Conservation (phyloP, 192 early-diverging fungal species). For the Backusella macrospora region DNA sequence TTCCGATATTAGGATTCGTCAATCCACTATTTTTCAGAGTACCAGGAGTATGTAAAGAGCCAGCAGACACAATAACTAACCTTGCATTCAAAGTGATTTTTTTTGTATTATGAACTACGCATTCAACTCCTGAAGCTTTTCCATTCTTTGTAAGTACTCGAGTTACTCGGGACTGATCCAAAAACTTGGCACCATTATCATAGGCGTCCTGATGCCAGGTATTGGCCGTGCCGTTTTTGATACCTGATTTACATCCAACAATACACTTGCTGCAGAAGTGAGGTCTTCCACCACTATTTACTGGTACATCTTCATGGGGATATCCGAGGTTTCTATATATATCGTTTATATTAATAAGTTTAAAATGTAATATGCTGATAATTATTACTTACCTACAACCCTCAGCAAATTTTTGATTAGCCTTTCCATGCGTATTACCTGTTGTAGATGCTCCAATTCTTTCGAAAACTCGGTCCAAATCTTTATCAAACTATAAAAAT, state of each 20-base stretch:
- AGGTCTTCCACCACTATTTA: slow-evolving; percentile 58
- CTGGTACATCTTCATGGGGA: slow-evolving; percentile 56
- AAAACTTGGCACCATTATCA: slow-evolving; percentile 61
- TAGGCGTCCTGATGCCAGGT: slow-evolving; percentile 76
- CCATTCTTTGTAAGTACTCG: slow-evolving; percentile 58
- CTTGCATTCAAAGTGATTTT: slow-evolving; percentile 48
- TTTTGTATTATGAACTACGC: slow-evolving; percentile 25
- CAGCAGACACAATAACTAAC: slow-evolving; percentile 63
- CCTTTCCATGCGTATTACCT: slow-evolving; percentile 56
- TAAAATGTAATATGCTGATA: background rate
- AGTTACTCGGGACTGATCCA: slow-evolving; percentile 60
- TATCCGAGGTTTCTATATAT: slow-evolving; percentile 57
- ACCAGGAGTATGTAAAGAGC: slow-evolving; percentile 68
- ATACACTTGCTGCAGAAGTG: slow-evolving; percentile 69
- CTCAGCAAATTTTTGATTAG: slow-evolving; percentile 64
- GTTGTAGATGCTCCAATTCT: slow-evolving; percentile 59
- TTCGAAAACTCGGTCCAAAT: slow-evolving; percentile 58
- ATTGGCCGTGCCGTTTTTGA: slow-evolving; percentile 67
- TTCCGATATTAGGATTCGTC: slow-evolving; percentile 71
- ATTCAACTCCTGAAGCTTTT: slow-evolving; percentile 60
- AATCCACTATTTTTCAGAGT: slow-evolving; percentile 65
- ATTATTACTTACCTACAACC: slow-evolving; percentile 53
- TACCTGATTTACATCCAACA: slow-evolving; percentile 68
- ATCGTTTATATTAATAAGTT: background rate
- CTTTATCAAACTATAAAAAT: slow-evolving; percentile 32